Conservation (phyloP, 768 basidiomycete genomes). For the Tylopilus sp. region DNA sequence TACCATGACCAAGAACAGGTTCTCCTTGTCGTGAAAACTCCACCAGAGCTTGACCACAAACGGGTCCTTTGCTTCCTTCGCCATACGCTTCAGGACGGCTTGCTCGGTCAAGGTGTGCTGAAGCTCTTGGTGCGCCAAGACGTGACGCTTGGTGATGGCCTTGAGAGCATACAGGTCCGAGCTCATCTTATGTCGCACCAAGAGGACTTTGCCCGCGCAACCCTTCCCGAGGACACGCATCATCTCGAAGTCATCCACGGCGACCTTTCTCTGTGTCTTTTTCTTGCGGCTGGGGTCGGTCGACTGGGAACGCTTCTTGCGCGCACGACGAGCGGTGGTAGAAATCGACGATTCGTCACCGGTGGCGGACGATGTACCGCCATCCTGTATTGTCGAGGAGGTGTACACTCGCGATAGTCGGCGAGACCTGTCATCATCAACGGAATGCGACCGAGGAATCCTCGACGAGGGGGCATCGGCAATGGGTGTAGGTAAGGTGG, state of each 20-base stretch:
- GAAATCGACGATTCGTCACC: conserved; percentile 75
- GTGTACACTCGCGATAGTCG: conserved; percentile 59
- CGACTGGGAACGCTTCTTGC: conserved; percentile 55
- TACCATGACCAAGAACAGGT: conserved; percentile 94
- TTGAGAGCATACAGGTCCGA: conserved; percentile 86
- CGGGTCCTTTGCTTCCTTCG: conserved; percentile 81
- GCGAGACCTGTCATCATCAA: conserved; percentile 64
- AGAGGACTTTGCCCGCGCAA: conserved; percentile 93
- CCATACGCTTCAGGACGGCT: conserved; percentile 91
- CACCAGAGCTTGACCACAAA: conserved; percentile 96
- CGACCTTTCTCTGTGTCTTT: conserved; percentile 62
- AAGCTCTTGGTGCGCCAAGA: conserved; percentile 93
- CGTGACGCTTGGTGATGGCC: conserved; percentile 96
- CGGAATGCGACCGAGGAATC: conserved; percentile 77
- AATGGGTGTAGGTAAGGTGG: conserved; percentile 36
- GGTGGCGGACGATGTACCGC: conserved; percentile 53
- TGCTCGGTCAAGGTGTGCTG: conserved; percentile 97
- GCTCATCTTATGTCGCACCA: conserved; percentile 78
- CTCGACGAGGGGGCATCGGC: conserved; percentile 39
- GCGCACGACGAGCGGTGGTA: conserved; percentile 43
- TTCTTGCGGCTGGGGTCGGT: conserved; percentile 50
- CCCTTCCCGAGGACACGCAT: conserved; percentile 96
- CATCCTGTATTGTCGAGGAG: conserved; percentile 48
- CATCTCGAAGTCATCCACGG: conserved; percentile 94
- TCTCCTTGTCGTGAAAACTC: conserved; percentile 98